phyloP scores from a whole-genome alignment of 139 green algal genomes.

The Asterochloris sp. region DNA sequence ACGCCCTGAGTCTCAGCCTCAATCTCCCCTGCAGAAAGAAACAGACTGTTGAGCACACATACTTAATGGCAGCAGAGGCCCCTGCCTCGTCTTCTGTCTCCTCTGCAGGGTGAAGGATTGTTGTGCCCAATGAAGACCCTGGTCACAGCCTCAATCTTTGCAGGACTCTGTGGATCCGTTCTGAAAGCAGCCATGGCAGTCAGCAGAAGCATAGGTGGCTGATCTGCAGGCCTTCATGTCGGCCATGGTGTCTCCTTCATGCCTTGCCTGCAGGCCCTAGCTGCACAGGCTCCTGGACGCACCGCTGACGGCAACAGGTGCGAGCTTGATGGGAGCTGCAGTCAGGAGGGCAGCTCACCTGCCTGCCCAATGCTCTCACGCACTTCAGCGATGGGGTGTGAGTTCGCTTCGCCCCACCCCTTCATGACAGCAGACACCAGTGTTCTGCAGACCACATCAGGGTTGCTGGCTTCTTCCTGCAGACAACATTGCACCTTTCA shows the following conservation, averaged over 20 bases:
- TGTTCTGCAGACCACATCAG: slow-evolving; percentile 1
- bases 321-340: not conserved
- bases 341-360: not conserved
- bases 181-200: not conserved
- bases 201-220: not conserved
- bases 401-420: slow-evolving; percentile 24
- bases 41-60: not conserved
- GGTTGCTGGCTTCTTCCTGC: slow-evolving; percentile 17
- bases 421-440: slow-evolving; percentile 34
- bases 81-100: not conserved
- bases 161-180: not conserved
- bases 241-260: not conserved
- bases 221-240: not conserved
- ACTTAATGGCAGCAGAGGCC: not conserved
- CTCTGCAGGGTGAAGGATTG: not conserved
- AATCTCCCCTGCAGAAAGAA: slow-evolving; percentile 40
- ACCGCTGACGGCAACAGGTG: not conserved
- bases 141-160: not conserved
- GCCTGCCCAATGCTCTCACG: slow-evolving; percentile 52
- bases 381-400: slow-evolving; percentile 38
- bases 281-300: not conserved
- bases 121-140: not conserved
- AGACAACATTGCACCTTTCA: not conserved
- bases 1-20: slow-evolving; percentile 68
- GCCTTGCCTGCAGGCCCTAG: too few relatives aligned